Conservation (phyloP, 257 asterid species). For the Misopates orontium region DNA sequence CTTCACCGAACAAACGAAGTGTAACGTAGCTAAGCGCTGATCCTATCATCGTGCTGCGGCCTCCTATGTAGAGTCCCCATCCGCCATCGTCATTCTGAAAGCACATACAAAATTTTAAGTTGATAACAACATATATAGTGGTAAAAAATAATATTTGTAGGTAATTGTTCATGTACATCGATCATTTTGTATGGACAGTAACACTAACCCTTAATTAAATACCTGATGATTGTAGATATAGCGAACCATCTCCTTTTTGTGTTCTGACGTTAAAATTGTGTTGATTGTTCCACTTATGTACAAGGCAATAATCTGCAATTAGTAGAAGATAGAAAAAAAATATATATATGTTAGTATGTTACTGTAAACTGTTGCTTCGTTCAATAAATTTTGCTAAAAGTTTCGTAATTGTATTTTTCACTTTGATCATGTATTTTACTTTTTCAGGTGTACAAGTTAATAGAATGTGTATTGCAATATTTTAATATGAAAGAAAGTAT, state of each 20-base stretch:
- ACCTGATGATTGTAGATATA: constrained; percentile 83
- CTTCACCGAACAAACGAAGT: constrained; percentile 63
- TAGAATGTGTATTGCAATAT: too few species aligned
- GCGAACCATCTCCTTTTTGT: constrained; percentile 62
- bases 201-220: not conserved
- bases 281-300: constrained; percentile 72
- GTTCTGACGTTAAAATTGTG: constrained; percentile 49
- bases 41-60: constrained; percentile 90
- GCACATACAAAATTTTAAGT: too few species aligned
- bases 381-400: too few species aligned
- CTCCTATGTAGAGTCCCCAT: constrained; percentile 85
- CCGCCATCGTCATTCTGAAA: constrained; percentile 82
- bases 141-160: too few species aligned
- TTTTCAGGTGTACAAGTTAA: too few species aligned
- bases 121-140: too few species aligned
- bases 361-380: not conserved
- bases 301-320: constrained; percentile 53
- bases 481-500: too few species aligned
- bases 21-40: constrained; percentile 71
- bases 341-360: too few species aligned
- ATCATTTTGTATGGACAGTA: too few species aligned
- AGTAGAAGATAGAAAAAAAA: not conserved
- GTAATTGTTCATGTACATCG: too few species aligned
- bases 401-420: too few species aligned
- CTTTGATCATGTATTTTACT: too few species aligned